phyloP scores from a whole-genome alignment of 1,284 basidiomycete genomes.

The Tilletia setariae region DNA sequence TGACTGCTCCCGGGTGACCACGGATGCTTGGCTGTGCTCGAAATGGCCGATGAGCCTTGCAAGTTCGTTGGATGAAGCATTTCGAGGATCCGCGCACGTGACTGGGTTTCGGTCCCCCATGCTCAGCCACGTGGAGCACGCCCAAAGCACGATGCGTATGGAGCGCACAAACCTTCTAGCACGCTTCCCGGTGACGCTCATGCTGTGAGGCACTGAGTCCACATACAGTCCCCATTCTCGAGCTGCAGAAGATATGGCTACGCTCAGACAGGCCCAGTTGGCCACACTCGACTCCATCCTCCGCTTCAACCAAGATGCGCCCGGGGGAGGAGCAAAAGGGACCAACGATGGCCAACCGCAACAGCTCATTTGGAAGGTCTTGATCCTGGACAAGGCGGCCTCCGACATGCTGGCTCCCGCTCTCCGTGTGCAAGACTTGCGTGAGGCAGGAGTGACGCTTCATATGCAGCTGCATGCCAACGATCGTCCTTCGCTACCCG shows the following conservation, averaged over 20 bases:
- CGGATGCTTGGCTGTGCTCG: no score
- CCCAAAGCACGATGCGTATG: no score
- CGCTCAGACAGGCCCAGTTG: slow-evolving; percentile 43
- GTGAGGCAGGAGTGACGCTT: slow-evolving; percentile 92
- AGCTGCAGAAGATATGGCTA: slow-evolving; percentile 11
- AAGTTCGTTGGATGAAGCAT: no score
- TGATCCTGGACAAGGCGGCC: slow-evolving; percentile 89
- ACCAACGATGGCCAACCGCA: background rate
- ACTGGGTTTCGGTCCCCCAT: no score
- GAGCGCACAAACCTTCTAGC: no score
- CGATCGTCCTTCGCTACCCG: slow-evolving; percentile 78
- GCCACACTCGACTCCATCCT: slow-evolving; percentile 46
- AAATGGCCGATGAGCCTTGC: no score
- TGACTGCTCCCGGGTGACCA: background rate
- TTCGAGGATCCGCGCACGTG: no score
- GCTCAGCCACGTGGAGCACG: no score
- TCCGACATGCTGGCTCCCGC: slow-evolving; percentile 95
- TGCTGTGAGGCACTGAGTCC: background rate
- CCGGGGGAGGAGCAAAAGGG: background rate
- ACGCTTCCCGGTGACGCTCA: background rate
- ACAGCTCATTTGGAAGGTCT: slow-evolving; percentile 79
- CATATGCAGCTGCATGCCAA: slow-evolving; percentile 92
- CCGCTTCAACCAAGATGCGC: slow-evolving; percentile 44
- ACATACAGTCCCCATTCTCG: background rate
- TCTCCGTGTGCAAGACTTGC: slow-evolving; percentile 88